Evolutionary conservation across 805 yeast species (phyloP), one percentile per base, ranked within the genome.

Genomic region (Metschnikowia bowlesiae): DNA sequence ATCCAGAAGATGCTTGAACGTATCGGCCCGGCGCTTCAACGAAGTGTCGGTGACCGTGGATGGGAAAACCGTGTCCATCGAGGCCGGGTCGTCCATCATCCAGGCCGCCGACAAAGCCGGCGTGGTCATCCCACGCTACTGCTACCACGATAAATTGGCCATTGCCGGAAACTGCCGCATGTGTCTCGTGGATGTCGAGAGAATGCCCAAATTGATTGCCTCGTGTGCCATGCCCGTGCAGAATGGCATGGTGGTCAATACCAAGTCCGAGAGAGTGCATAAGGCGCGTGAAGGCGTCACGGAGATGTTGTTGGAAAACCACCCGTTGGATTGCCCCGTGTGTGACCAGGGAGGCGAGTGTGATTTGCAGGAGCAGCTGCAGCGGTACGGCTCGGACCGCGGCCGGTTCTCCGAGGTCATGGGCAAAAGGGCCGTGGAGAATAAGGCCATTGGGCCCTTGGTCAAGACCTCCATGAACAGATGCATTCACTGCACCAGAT

Each of bases 341-440:
- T 88, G 96, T 70, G 96, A 88, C 71, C 96, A 88, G 71, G 96
- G 96, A 71, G 96, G 96, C 57, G 96, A 88, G 69, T 88, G 96
- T 75, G 96, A 88, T 67, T 78, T 88, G 60, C 96, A 89, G 73
- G 96, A 89, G 65, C 96, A 88, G 74, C 76, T 89, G 16, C 73
- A 84, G 64, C 80, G 94, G 66, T 86, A 86, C 65, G 96, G 96
- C 52, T 71, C 86, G 47, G 96, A 88, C 70, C 80, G 96, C 56
- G 95, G 96, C 58, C 81, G 96, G 67, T 89, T 85, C 73, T 70
- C 77, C 54, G 96, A 88, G 69, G 80, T 87, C 49, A 75, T 80
- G 50, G 96, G 96, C 63, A 88, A 88, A 73, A 80, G 96, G 62
- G 95, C 96, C 32, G 90, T 85, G 42, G 96, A 88, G 72, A 89